Base-by-base conservation (phyloP, 2,329 filamentous ascomycete species). In the Fusarium circinatum region DNA sequence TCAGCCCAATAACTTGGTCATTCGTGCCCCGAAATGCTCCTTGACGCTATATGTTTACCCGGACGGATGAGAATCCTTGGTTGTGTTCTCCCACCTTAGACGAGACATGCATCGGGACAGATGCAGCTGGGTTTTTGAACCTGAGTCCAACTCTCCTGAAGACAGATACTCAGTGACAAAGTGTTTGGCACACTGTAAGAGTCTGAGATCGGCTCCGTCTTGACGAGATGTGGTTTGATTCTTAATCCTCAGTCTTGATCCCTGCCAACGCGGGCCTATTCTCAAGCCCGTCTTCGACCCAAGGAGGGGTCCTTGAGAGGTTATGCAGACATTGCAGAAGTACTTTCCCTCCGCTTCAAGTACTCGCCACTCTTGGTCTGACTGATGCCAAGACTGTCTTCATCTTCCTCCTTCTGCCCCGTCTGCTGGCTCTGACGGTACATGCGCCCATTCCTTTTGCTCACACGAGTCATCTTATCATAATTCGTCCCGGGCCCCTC, bases 101-200 rank as follows among this genome's bases (percentile, higher is more conserved):
- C 71, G 71, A 74, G 34, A 68, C 47, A 9, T 74, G 71, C 71
- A 62, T 68, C 36, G 34, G 26, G 24, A 11, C 34, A n/a, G 10
- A 45, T 44, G 28, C 26, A 34, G 20, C 36, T 52, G 24, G 32
- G 22, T 30, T 26, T 24, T 30, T 14, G 26, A 44, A 24, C 38
- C 28, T 30, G 28, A 24, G 28, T 18, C 36, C 28, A 32, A 18
- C 39, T 58, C 44, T 30, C 15, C 30, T n/a, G n/a, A 18, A 15
- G n/a, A 42, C 18, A n/a, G 24, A n/a, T 28, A 7, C 48, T 48
- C 36, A 30, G 24, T 30, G 20, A 30, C 32, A 64, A 59, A 67
- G 58, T 71, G 63, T 48, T 32, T 55, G n/a, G 5, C 36, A 48
- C 67, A 74, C 55, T 74, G 67, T 58, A 38, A 30, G 54, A 39